Base-by-base conservation (phyloP, 2,329 filamentous ascomycete species). In the Raffaelea arxii region DNA sequence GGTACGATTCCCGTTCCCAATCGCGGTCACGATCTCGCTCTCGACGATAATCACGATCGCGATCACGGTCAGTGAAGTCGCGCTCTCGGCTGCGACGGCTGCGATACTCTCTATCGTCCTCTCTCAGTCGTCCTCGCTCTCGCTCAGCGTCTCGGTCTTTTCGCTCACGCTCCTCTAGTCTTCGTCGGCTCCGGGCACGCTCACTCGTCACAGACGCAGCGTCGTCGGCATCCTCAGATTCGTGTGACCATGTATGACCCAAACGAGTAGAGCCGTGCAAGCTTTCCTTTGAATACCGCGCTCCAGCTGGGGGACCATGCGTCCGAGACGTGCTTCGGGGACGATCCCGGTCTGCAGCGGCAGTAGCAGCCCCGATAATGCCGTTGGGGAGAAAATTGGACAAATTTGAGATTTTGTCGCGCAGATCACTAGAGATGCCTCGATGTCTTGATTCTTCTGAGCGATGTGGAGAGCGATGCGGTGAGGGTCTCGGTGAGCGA, bases 331-430 rank as follows among this genome's bases (percentile, higher is more conserved):
- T 40, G 43, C 53, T 55, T 9, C 50, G 54, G 2, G 50, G 64
- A 19, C 68, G 62, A 4, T 64, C 61, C 18, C 65, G 54, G 16
- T 47, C 46, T 21, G 16, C 18, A 9, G 27, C 65, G 3, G 56
- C 49, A 1, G 54, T 54, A 2, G 19, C 32, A 16, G 62, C 55
- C 2, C 44, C 51, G 9, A 49, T 16, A 2, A 43, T 21, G 14
- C 62, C 60, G 32, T 62, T 63, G 1, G 68, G 66, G 2, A 74
- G 54, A 4, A 74, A 65, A 6, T 59, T 66, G 3, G 66, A 61
- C 4, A 74, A 65, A 6, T 59, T 66, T 3, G 66, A 61, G 10
- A 74, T 57, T 22, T 68, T 72, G 27, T 73, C 67, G 35, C 65
- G 62, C 37, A 72, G 42, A 12, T 67, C 61, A 22, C 50, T 51